Conservation (phyloP, 495 filamentous ascomycete species). For the Halenospora varia region DNA sequence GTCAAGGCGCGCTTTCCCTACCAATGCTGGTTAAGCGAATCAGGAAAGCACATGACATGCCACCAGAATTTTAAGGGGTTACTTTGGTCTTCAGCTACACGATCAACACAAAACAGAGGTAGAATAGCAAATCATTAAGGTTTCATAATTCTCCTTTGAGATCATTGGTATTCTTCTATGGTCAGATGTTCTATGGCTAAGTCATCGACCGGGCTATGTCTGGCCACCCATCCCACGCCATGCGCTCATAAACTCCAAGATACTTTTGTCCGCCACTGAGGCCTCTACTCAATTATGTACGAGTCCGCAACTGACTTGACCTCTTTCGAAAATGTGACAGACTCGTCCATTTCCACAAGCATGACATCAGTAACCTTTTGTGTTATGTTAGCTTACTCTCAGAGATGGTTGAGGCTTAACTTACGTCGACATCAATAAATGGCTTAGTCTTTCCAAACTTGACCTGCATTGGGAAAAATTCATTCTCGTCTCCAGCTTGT, state of each 20-base stretch:
- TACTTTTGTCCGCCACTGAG: background rate
- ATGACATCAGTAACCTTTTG: conserved; percentile 63
- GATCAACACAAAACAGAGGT: no score
- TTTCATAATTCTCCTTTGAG: background rate
- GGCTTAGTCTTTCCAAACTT: conserved; percentile 82
- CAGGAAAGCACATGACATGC: background rate
- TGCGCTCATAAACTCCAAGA: conserved; percentile 5
- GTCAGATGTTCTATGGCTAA: background rate
- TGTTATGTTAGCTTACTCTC: conserved; percentile 8
- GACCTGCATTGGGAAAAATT: conserved; percentile 96
- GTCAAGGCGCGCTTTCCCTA: background rate
- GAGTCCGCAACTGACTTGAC: conserved; percentile 79
- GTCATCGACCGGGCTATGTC: no score
- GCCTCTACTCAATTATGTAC: conserved; percentile 69
- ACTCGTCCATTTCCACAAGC: conserved; percentile 75
- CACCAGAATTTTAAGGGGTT: no score
- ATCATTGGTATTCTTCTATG: conserved; percentile 1
- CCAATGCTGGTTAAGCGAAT: background rate
- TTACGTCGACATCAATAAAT: conserved; percentile 88
- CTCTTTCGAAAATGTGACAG: conserved; percentile 84
- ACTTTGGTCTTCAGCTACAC: no score
- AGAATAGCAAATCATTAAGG: no score
- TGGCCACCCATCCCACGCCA: conserved; percentile 11
- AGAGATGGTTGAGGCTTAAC: conserved; percentile 20
- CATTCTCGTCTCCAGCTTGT: conserved; percentile 74